Conservation (phyloP, 2,329 filamentous ascomycete species). For the Arthroderma sp. region DNA sequence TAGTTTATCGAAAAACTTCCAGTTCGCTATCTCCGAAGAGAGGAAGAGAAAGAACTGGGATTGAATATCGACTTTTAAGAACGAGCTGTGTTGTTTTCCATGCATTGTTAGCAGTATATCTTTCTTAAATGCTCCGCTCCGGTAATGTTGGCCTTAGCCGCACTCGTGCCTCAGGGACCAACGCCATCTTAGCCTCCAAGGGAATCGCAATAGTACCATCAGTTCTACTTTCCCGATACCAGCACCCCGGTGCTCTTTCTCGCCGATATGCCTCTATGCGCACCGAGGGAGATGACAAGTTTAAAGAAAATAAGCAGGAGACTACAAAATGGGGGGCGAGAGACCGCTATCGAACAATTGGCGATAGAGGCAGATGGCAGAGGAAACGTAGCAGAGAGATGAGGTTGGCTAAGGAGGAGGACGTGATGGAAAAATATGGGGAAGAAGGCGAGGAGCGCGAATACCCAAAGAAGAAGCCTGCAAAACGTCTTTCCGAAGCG, state of each 20-base stretch:
- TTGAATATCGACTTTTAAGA: background rate
- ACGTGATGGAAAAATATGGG: background rate
- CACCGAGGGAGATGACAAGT: background rate
- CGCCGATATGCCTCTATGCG: background rate
- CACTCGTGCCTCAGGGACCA: conserved; percentile 5
- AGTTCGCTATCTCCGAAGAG: background rate
- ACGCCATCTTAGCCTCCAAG: background rate
- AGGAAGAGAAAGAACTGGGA: no score
- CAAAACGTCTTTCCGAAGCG: conserved; percentile 17
- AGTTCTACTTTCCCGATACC: background rate
- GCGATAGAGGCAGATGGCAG: background rate
- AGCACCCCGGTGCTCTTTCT: background rate
- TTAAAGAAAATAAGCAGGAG: background rate
- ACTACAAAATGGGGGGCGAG: background rate
- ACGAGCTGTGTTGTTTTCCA: background rate
- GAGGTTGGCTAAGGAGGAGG: background rate
- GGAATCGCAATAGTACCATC: background rate
- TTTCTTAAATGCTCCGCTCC: conserved; percentile 10
- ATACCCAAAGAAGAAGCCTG: background rate
- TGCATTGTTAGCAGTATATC: background rate
- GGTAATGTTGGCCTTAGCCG: conserved; percentile 6
- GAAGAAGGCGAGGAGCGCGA: background rate
- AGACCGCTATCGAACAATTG: background rate
- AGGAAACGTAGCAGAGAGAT: background rate
- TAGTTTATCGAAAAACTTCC: background rate